Evolutionary conservation across 495 filamentous ascomycete species (phyloP), one percentile per base, ranked within the genome.

Genomic region (Venustampulla echinocandica): DNA sequence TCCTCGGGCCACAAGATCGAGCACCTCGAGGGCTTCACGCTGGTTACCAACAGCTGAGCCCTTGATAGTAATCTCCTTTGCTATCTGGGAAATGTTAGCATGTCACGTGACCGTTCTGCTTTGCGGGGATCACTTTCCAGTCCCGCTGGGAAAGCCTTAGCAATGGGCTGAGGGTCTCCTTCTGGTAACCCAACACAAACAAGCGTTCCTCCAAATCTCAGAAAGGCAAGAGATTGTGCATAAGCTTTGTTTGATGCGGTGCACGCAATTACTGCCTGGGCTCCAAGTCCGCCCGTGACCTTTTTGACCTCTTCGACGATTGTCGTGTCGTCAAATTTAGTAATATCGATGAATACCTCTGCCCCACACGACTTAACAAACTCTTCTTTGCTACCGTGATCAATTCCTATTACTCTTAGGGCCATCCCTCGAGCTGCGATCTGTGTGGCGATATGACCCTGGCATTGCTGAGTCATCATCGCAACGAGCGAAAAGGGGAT

Each of bases 101-200:
- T 9, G 37, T 6, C 18, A 21, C 37, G 17, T n/a, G 7, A 5
- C 11, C 37, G n/a, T n/a, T n/a, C 37, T 9, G 10, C 3, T 20
- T 17, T 11, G 22, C 7, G 5, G n/a, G n/a, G n/a, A n/a, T n/a
- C 11, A 22, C 37, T 40, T 40, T 4, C 37, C 37, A 40, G 20
- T n/a, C 17, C 37, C 18, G 37, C 37, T 20, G 37, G 37, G 18
- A 21, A 28, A 10, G 27, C 75, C 10, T 66, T 73, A 19, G 63
- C 69, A 53, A 87, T 82, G 11, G 55, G 51, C 56, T 73, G 58
- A 2, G 68, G 67, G 1, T 76, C 70, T 44, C 78, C 67, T 58
- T 83, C 80, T 0, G 83, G 83, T 15, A 87, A 66, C 0, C 83
- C 83, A 13, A 87, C 77, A 52, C 81, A 84, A 3, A 86, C 69